phyloP scores from a whole-genome alignment of 768 basidiomycete species.

The Agaricus sinodeliciosus region DNA sequence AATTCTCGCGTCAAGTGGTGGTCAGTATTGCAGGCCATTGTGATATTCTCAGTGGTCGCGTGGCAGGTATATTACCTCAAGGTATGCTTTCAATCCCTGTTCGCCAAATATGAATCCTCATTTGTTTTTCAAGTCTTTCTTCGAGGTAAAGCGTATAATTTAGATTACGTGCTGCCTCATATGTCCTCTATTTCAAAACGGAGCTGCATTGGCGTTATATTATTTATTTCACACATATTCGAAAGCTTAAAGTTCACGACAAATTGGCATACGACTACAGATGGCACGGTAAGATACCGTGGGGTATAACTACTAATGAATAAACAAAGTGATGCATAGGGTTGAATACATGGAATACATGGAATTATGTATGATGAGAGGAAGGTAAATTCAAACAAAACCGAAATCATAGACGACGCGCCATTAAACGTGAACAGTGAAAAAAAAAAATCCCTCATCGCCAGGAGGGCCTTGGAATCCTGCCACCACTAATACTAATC shows the following conservation, averaged over 20 bases:
- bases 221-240: not conserved
- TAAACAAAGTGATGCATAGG: not conserved
- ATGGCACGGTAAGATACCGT: constrained; percentile 3
- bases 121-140: constrained; percentile 56
- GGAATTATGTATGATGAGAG: constrained; percentile 7
- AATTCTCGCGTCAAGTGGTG: constrained; percentile 99
- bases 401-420: constrained; percentile 12
- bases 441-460: constrained; percentile 29
- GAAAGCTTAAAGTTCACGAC: not conserved
- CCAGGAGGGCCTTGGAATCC: constrained; percentile 48
- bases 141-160: constrained; percentile 87
- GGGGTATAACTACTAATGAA: constrained; percentile 17
- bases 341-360: constrained; percentile 11
- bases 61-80: constrained; percentile 99
- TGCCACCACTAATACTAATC: constrained; percentile 35
- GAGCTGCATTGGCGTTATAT: not conserved
- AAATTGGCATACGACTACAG: constrained; percentile 6
- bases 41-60: constrained; percentile 84
- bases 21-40: constrained; percentile 86
- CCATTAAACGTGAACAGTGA: constrained; percentile 9
- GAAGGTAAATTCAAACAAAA: constrained; percentile 5
- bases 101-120: not conserved
- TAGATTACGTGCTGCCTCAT: constrained; percentile 28
- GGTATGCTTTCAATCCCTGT: constrained; percentile 29
- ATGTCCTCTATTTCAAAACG: not conserved